Conservation (phyloP, 176 grass and related monocot species). For the Dactylis glomerata region DNA sequence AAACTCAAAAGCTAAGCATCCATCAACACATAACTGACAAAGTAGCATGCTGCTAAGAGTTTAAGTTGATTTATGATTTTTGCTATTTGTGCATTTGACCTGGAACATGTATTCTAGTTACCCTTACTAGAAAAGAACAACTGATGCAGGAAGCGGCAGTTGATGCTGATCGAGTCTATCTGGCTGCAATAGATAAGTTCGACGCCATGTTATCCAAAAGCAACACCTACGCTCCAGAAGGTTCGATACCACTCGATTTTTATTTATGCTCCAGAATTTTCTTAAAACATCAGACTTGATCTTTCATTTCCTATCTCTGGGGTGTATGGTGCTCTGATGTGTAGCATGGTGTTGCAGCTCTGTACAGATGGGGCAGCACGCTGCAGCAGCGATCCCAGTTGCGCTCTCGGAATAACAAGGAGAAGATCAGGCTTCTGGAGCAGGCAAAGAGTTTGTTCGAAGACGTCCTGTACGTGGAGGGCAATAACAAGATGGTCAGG, state of each 20-base stretch:
- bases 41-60: background rate
- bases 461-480: slow-evolving; percentile 77
- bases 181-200: slow-evolving; percentile 94
- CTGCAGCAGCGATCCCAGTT: slow-evolving; percentile 81
- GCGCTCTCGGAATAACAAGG: slow-evolving; percentile 47
- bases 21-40: background rate
- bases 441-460: slow-evolving; percentile 92
- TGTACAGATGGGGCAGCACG: slow-evolving; percentile 84
- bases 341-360: slow-evolving; percentile 47
- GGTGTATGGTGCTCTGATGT: background rate
- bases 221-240: slow-evolving; percentile 76
- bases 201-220: slow-evolving; percentile 79
- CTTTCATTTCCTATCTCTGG: background rate
- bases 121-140: background rate
- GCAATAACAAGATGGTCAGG: slow-evolving; percentile 58
- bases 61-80: background rate
- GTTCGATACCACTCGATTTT: slow-evolving; percentile 26
- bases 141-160: slow-evolving; percentile 72
- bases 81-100: background rate
- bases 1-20: background rate
- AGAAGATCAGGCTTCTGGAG: slow-evolving; percentile 82
- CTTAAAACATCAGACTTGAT: background rate
- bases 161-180: slow-evolving; percentile 82
- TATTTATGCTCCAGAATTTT: background rate
- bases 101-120: background rate